Conservation (phyloP, 2,329 filamentous ascomycete species). For the Colletotrichum lini region DNA sequence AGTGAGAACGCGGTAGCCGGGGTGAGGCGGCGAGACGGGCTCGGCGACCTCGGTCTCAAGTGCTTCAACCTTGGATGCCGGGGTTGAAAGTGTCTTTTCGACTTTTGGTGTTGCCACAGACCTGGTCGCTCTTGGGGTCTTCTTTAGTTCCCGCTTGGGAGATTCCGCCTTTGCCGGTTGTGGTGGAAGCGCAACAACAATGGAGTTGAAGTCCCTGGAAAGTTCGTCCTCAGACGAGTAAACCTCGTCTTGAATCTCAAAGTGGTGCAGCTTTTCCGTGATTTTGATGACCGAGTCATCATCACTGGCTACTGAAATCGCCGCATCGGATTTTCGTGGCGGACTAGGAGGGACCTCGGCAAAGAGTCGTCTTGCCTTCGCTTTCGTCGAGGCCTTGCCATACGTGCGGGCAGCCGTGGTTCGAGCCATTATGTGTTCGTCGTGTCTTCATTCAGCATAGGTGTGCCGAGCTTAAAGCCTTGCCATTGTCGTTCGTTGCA, state of each 20-base stretch:
- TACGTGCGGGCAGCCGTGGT: conserved; percentile 62
- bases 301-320: conserved; percentile 20
- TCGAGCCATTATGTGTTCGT: conserved; percentile 59
- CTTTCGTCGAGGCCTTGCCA: conserved; percentile 64
- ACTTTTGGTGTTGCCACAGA: background rate
- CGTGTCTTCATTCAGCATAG: background rate
- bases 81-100: background rate
- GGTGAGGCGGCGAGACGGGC: conserved; percentile 34
- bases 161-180: conserved; percentile 5
- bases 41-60: background rate
- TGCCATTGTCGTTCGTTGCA: background rate
- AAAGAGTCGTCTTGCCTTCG: conserved; percentile 64
- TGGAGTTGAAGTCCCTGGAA: conserved; percentile 19
- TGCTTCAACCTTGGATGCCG: background rate
- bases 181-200: conserved; percentile 23
- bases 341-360: conserved; percentile 68
- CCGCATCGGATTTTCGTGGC: conserved; percentile 50
- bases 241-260: conserved; percentile 47
- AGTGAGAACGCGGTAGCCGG: conserved; percentile 59
- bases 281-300: conserved; percentile 49
- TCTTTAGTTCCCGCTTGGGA: conserved; percentile 4
- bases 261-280: conserved; percentile 52
- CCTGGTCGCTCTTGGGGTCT: conserved; percentile 17
- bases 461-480: background rate
- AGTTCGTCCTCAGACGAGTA: conserved; percentile 41